Conservation (phyloP, 768 basidiomycete genomes). For the Tulasnella sp. region DNA sequence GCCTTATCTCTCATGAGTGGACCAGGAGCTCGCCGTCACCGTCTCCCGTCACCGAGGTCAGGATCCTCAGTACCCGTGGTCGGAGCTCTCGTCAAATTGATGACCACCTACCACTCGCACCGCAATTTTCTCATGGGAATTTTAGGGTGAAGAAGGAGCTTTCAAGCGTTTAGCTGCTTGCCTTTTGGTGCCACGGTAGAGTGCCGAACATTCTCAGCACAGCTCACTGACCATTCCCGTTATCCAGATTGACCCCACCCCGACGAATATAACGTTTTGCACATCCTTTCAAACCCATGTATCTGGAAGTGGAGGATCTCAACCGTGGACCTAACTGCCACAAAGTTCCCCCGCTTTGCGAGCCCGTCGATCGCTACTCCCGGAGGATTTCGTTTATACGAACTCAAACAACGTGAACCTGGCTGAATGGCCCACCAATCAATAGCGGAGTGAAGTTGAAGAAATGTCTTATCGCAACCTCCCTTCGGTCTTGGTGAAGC, state of each 20-base stretch:
- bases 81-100: slow-evolving; percentile 64
- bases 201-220: background rate
- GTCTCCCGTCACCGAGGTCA: no score
- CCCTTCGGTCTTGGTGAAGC: no score
- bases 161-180: slow-evolving; percentile 65
- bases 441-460: no score
- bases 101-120: slow-evolving; percentile 58
- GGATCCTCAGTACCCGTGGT: slow-evolving; percentile 58
- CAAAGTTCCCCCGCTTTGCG: no score
- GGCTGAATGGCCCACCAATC: no score
- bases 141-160: slow-evolving; percentile 92
- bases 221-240: background rate
- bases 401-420: no score
- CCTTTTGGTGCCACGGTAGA: slow-evolving; percentile 62
- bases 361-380: no score
- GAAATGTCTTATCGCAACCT: no score
- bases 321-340: slow-evolving; percentile 54
- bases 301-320: slow-evolving; percentile 56
- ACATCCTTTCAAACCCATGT: slow-evolving; percentile 70
- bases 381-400: no score
- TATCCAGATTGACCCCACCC: slow-evolving; percentile 77
- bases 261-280: slow-evolving; percentile 73
- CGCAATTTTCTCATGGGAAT: slow-evolving; percentile 93
- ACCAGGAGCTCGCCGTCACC: no score
- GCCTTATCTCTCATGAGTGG: no score